phyloP scores from a whole-genome alignment of 2,329 filamentous ascomycete genomes.

The Exophiala lecanii-corni region DNA sequence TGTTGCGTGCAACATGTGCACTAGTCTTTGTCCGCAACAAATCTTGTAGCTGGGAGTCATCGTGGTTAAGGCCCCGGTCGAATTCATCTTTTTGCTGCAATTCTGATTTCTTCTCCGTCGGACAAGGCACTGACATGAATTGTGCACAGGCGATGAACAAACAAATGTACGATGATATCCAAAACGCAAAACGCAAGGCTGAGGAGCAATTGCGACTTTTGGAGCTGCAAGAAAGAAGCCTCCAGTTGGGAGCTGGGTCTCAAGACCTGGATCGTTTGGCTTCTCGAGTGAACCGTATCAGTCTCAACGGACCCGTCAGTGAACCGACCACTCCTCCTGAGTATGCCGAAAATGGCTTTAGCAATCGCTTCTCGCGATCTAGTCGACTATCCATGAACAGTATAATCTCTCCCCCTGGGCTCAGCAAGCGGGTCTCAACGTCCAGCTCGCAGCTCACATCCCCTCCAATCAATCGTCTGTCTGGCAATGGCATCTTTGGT shows the following conservation, averaged over 20 bases:
- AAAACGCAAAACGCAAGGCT: slow-evolving; percentile 82
- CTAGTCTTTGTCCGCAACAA: too few relatives aligned
- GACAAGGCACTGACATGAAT: slow-evolving; percentile 6
- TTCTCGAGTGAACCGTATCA: slow-evolving; percentile 46
- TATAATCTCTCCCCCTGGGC: slow-evolving; percentile 72
- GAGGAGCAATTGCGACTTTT: slow-evolving; percentile 89
- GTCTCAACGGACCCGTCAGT: slow-evolving; percentile 66
- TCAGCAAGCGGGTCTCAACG: slow-evolving; percentile 67
- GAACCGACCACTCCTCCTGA: slow-evolving; percentile 96
- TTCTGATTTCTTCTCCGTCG: too few relatives aligned
- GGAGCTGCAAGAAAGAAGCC: slow-evolving; percentile 47
- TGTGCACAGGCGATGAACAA: slow-evolving; percentile 79
- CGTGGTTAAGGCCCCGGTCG: too few relatives aligned
- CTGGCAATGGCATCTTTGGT: slow-evolving; percentile 35
- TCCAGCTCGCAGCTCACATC: slow-evolving; percentile 78
- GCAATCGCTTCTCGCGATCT: slow-evolving; percentile 73
- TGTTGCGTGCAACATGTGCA: too few relatives aligned
- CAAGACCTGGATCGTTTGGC: slow-evolving; percentile 81
- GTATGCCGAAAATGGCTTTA: slow-evolving; percentile 76
- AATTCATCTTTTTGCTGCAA: too few relatives aligned
- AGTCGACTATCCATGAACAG: slow-evolving; percentile 87
- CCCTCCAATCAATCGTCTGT: slow-evolving; percentile 62
- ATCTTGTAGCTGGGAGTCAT: too few relatives aligned
- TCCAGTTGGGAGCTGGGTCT: slow-evolving; percentile 72
- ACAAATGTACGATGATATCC: slow-evolving; percentile 82